Evolutionary conservation across 2,329 filamentous ascomycete genomes (phyloP), one percentile per base, ranked within the genome.

Genomic region (Orbilia ellipsospora): DNA sequence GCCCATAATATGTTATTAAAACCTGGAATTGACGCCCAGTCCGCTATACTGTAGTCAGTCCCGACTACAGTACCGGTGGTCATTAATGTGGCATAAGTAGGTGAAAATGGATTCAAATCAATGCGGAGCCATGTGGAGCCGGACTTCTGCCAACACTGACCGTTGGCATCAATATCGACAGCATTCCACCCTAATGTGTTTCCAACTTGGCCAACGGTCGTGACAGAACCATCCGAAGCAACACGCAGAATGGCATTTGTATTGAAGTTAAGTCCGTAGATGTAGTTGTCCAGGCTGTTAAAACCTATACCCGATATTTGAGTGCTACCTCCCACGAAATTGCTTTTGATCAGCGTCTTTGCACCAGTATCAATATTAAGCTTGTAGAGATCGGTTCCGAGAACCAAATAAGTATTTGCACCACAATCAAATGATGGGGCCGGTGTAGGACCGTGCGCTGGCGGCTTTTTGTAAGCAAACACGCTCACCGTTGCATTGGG

Each of bases 121-220:
- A 51, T 18, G n/a, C 4, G n/a, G 4, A 51, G 15, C 48, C 48
- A 51, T 23, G n/a, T 18, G n/a, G 48, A 13, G 18, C 48, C 31
- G 15, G 3, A 15, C 31, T 40, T 40, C 36, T 40, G 26, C 55
- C 55, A 59, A 15, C 36, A 15, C 31, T 59, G 55, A 42, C 55
- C 55, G 23, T 59, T 59, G 28, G 55, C 55, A 59, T 59, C 55
- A n/a, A 59, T 28, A 16, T 59, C 55, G 44, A 42, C 31, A 6
- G 7, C 55, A 18, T 26, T 16, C 12, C 12, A 13, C n/a, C 3
- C 16, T 7, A 28, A 15, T 4, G 16, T 6, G 26, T 28, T 31
- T 5, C 31, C 31, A 36, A 18, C 10, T n/a, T 31, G 31, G 2
- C 23, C 52, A 18, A 51, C 18, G 2, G 4, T 13, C 12, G n/a